phyloP scores from a whole-genome alignment of 805 yeast species.

The Komagataella ulmi region DNA sequence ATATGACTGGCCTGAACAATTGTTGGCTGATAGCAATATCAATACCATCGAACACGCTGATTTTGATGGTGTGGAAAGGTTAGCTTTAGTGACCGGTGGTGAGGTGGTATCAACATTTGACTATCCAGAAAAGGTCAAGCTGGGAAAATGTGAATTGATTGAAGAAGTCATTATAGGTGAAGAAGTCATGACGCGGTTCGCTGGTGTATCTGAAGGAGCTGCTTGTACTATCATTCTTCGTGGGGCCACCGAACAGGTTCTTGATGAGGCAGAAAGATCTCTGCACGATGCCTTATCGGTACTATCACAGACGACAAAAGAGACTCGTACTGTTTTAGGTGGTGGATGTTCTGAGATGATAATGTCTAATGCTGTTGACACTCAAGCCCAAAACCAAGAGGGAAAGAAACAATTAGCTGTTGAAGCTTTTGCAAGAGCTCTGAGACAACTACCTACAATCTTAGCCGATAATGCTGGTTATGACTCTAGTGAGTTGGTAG shows the following conservation, averaged over 20 bases:
- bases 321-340: conserved; percentile 84
- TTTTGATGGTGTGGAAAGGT: conserved; percentile 93
- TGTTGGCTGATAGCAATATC: conserved; percentile 76
- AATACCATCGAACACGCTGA: conserved; percentile 97
- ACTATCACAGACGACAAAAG: conserved; percentile 85
- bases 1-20: conserved; percentile 96
- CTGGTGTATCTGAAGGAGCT: conserved; percentile 92
- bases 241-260: conserved; percentile 97
- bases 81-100: conserved; percentile 95
- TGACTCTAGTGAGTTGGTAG: conserved; percentile 84
- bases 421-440: conserved; percentile 87
- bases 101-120: conserved; percentile 97
- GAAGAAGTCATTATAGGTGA: conserved; percentile 94
- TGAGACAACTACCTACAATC: conserved; percentile 90
- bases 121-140: conserved; percentile 69
- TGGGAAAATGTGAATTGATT: conserved; percentile 80
- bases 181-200: conserved; percentile 76
- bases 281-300: conserved; percentile 95
- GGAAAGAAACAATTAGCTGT: conserved; percentile 93
- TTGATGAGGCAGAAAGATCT: conserved; percentile 96
- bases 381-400: conserved; percentile 77
- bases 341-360: conserved; percentile 90
- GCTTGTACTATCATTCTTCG: conserved; percentile 94
- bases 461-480: conserved; percentile 96
- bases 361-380: conserved; percentile 95